Conservation (phyloP, 2,329 filamentous ascomycete genomes). For the Diaporthe helianthi region DNA sequence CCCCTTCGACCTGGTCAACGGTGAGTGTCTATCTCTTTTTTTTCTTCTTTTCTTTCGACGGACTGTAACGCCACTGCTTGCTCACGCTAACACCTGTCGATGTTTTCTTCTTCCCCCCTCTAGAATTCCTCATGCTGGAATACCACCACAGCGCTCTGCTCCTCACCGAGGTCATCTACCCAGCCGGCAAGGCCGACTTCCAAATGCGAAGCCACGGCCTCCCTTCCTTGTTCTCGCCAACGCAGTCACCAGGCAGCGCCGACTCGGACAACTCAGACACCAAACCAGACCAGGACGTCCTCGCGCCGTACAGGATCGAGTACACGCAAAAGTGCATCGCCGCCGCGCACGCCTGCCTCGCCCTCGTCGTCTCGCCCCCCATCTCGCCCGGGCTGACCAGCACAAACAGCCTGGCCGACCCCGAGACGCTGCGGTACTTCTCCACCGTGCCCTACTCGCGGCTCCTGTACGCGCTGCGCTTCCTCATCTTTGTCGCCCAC, state of each 20-base stretch:
- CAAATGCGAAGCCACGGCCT: slow-evolving; percentile 20
- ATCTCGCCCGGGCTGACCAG: background rate
- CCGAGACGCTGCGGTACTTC: slow-evolving; percentile 26
- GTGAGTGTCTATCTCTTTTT: background rate
- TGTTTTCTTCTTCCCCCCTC: too few species aligned
- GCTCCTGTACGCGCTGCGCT: slow-evolving; percentile 31
- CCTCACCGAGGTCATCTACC: slow-evolving; percentile 31
- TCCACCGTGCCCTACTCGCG: slow-evolving; percentile 24
- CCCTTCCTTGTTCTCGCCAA: background rate
- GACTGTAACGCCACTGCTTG: background rate
- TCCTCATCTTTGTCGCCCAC: slow-evolving; percentile 28
- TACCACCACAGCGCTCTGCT: slow-evolving; percentile 28
- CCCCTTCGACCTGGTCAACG: slow-evolving; percentile 31
- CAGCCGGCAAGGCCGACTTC: slow-evolving; percentile 28
- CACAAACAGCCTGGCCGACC: slow-evolving; percentile 6
- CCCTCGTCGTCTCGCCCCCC: slow-evolving; percentile 4
- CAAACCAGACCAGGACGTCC: slow-evolving; percentile 28
- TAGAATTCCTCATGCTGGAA: slow-evolving; percentile 32
- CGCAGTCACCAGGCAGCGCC: background rate
- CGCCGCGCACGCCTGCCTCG: slow-evolving; percentile 28
- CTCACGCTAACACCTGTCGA: background rate
- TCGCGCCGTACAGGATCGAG: slow-evolving; percentile 29
- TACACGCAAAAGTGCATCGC: slow-evolving; percentile 30
- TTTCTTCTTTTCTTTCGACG: too few species aligned
- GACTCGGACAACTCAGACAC: background rate